These are phyloP conservation scores for Starmerella cellae DNA, from an alignment of 805 yeast species.

Conservation along the genomic window DNA sequence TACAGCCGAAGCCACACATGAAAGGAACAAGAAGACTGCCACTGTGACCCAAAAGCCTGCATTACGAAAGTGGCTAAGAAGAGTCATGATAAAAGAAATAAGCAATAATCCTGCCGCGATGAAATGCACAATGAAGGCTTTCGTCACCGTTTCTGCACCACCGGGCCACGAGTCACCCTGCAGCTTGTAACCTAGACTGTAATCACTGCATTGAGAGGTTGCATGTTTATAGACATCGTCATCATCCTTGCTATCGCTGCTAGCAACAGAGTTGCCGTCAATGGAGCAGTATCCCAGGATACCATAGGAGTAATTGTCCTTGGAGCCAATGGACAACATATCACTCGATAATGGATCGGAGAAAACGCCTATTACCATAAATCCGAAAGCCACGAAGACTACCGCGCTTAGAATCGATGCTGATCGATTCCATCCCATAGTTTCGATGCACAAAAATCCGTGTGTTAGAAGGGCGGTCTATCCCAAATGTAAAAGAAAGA, in stretches of 20 bases:
- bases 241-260: no score
- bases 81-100: constrained; percentile 33
- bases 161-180: constrained; percentile 42
- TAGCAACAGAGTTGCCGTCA: no score
- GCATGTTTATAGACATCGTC: constrained; percentile 25
- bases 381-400: constrained; percentile 38
- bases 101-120: constrained; percentile 45
- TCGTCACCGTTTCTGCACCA: constrained; percentile 40
- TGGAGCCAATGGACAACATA: constrained; percentile 37
- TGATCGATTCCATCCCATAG: constrained; percentile 14
- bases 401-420: constrained; percentile 26
- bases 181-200: constrained; percentile 14
- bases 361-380: constrained; percentile 46
- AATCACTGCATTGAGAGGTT: constrained; percentile 21
- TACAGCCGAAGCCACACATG: constrained; percentile 55
- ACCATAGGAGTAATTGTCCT: constrained; percentile 43
- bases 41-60: constrained; percentile 37
- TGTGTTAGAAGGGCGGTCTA: no score
- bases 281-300: constrained; percentile 55
- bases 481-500: no score
- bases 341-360: constrained; percentile 44
- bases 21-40: constrained; percentile 43
- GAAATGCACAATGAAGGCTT: constrained; percentile 53
- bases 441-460: no score
- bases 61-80: constrained; percentile 32